A percentile compares a stretch with the other conserved stretches of the same genome.
Conservation (phyloP, 108 stramenopile species). For the Fragilariopsis cylindrus region DNA sequence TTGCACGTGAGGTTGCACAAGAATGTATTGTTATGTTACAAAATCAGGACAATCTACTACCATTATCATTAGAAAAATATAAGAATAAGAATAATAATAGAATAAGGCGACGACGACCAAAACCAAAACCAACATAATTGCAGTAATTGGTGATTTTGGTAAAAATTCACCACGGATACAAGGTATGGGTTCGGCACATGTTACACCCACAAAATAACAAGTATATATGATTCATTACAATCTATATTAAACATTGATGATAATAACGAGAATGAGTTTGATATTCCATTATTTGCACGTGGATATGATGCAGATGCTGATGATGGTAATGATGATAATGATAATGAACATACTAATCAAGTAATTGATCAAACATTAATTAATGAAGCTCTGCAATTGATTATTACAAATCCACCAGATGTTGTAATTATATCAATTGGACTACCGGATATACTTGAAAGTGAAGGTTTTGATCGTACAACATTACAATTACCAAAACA, state of each 20-base stretch:
- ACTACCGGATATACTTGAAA: conserved; percentile 53
- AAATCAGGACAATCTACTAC: conserved; percentile 48
- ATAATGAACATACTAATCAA: no score
- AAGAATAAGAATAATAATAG: background rate
- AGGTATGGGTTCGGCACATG: conserved; percentile 54
- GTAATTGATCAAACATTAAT: conserved; percentile 24
- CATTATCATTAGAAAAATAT: conserved; percentile 13
- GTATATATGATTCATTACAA: conserved; percentile 31
- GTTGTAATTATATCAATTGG: conserved; percentile 56
- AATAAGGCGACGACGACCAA: background rate
- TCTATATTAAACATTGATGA: conserved; percentile 6
- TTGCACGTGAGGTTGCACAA: conserved; percentile 40
- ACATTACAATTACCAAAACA: conserved; percentile 38
- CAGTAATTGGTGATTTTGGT: conserved; percentile 57
- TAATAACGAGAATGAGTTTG: background rate
- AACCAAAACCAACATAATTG: conserved; percentile 16
- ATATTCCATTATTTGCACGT: conserved; percentile 25
- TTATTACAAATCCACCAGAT: conserved; percentile 23
- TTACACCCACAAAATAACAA: conserved; percentile 32
- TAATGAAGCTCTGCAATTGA: conserved; percentile 27
- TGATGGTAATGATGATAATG: background rate
- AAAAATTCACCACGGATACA: conserved; percentile 48
- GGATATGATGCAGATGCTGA: conserved; percentile 46
- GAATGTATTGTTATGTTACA: conserved; percentile 53
- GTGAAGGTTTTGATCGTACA: conserved; percentile 67